Conservation (phyloP, 2,329 filamentous ascomycete species). For the Fusarium penzigii region DNA sequence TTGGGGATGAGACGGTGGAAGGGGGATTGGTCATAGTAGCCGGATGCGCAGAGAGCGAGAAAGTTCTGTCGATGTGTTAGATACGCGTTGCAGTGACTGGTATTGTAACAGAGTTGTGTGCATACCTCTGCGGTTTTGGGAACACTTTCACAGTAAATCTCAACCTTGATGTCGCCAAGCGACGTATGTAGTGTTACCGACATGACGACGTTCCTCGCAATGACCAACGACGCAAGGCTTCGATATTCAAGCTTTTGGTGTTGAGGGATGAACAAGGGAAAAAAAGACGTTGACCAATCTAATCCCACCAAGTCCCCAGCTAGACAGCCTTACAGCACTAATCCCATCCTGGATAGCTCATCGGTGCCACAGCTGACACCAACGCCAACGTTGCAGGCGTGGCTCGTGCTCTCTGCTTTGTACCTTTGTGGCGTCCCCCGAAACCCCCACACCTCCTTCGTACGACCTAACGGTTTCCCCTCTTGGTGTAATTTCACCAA, state of each 20-base stretch:
- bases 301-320: not conserved
- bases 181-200: slow-evolving; percentile 81
- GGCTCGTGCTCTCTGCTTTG: not conserved
- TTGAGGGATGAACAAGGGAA: not conserved
- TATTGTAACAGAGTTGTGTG: slow-evolving; percentile 2
- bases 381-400: not conserved
- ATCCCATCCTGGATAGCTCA: not conserved
- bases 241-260: not conserved
- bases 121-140: slow-evolving; percentile 85
- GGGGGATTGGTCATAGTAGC: slow-evolving; percentile 72
- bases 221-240: not conserved
- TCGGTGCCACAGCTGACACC: not conserved
- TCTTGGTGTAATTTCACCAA: not conserved
- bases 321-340: slow-evolving; percentile 5
- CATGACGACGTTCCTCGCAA: slow-evolving; percentile 41
- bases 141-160: slow-evolving; percentile 93
- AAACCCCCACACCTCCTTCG: too few species aligned
- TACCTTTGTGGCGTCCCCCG: not conserved
- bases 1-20: slow-evolving; percentile 79
- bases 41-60: slow-evolving; percentile 79
- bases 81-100: not conserved
- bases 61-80: slow-evolving; percentile 65
- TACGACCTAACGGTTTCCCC: too few species aligned
- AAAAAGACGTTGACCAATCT: not conserved
- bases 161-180: slow-evolving; percentile 88